Evolutionary conservation across 306 rosid genomes (phyloP).

Genomic region (Astragalus membranaceus): DNA sequence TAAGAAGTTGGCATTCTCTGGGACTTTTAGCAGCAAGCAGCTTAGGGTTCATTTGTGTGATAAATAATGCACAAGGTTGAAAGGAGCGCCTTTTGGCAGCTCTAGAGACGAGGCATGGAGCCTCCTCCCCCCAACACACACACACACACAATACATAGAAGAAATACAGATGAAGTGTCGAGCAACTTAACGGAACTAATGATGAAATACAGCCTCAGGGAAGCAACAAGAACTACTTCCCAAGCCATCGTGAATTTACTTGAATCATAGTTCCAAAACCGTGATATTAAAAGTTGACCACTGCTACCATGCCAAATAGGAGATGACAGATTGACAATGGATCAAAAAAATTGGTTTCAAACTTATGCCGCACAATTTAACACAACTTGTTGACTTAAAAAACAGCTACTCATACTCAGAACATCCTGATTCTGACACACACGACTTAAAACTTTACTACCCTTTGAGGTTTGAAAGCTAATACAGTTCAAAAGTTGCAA

Average conservation of each 20-base stretch:
- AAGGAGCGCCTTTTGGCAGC: neutral
- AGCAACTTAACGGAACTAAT: neutral
- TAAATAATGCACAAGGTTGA: neutral
- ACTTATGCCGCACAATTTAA: constrained; percentile 6
- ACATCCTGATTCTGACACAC: constrained; percentile 8
- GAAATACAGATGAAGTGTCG: constrained; percentile 9
- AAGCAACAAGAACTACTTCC: constrained; percentile 3
- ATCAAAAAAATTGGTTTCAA: neutral
- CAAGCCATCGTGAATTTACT: neutral
- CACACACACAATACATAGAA: neutral
- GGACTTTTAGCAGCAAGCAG: neutral
- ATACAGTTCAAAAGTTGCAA: neutral
- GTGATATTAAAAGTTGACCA: constrained; percentile 7
- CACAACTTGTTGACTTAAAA: neutral
- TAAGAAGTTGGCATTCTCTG: neutral
- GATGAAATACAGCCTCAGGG: constrained; percentile 15
- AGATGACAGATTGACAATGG: constrained; percentile 3
- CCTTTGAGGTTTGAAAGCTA: neutral
- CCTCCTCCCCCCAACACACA: no score
- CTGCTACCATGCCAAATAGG: neutral
- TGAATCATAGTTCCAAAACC: neutral
- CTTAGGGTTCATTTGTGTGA: neutral
- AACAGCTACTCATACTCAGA: neutral
- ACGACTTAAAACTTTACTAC: neutral
- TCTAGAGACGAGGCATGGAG: neutral